Conservation (phyloP, 352 stramenopile genomes). For the Stephanocyclus meneghinianus region DNA sequence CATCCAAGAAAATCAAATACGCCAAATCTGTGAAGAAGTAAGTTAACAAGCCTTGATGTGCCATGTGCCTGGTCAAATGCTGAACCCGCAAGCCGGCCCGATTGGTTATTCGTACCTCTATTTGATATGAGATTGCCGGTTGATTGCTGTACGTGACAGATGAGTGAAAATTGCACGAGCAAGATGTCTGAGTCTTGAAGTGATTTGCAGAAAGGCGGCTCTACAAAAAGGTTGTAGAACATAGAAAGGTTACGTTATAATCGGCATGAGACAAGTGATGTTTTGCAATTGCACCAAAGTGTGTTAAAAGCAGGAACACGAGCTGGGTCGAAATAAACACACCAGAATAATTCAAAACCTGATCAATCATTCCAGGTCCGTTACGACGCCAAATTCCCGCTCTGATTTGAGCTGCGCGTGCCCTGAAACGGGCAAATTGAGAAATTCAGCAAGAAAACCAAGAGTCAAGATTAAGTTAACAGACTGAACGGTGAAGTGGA, state of each 20-base stretch:
- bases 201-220: slow-evolving; percentile 83
- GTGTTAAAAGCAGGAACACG: background rate
- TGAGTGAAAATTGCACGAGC: slow-evolving; percentile 76
- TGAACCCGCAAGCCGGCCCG: slow-evolving; percentile 41
- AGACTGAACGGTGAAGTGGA: background rate
- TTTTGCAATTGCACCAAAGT: slow-evolving; percentile 9
- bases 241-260: background rate
- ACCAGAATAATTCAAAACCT: slow-evolving; percentile 70
- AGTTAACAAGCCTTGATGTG: slow-evolving; percentile 60
- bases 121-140: slow-evolving; percentile 14
- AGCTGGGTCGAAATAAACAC: background rate
- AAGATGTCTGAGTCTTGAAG: slow-evolving; percentile 78
- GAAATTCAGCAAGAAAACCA: background rate
- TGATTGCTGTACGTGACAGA: slow-evolving; percentile 39
- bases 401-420: slow-evolving; percentile 77
- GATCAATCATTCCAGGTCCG: slow-evolving; percentile 82
- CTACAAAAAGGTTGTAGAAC: background rate
- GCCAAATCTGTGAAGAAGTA: slow-evolving; percentile 77
- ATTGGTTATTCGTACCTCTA: slow-evolving; percentile 23
- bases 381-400: slow-evolving; percentile 85
- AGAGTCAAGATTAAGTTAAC: background rate
- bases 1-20: slow-evolving; percentile 70
- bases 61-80: slow-evolving; percentile 33
- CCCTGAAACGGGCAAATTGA: background rate
- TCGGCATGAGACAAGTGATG: background rate